A percentile compares a stretch with the other conserved stretches of the same genome.
Conservation (phyloP, 495 filamentous ascomycete species). For the Neurospora sublineolata region DNA sequence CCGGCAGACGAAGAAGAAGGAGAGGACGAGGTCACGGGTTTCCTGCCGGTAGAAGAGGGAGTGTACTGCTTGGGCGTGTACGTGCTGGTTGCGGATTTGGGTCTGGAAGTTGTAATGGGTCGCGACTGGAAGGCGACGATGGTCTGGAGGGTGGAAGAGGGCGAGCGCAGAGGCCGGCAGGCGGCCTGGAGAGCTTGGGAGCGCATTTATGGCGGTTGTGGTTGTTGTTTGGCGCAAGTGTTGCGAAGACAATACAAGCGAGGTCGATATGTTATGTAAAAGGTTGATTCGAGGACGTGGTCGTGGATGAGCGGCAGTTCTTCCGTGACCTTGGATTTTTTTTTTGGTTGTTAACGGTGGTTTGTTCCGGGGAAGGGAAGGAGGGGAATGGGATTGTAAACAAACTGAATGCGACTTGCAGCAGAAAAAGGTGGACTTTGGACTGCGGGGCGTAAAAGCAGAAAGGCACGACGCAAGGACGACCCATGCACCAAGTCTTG, state of each 20-base stretch:
- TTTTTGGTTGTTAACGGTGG: neutral
- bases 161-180: slow-evolving; percentile 7
- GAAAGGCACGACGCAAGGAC: neutral
- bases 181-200: slow-evolving; percentile 16
- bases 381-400: neutral
- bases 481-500: neutral
- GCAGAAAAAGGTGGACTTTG: neutral
- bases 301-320: neutral
- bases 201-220: slow-evolving; percentile 10
- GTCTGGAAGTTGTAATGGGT: neutral
- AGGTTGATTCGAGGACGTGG: neutral
- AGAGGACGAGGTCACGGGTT: neutral
- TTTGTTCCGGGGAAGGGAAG: neutral
- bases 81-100: neutral
- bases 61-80: neutral
- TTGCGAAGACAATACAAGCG: neutral
- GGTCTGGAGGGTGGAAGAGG: slow-evolving; percentile 5
- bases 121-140: neutral
- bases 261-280: neutral
- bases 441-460: neutral
- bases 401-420: neutral
- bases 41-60: neutral
- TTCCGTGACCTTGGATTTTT: neutral
- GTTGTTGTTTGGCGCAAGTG: neutral
- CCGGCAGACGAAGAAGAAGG: slow-evolving; percentile 3